A percentile compares a stretch with the other conserved stretches of the same genome.
Conservation (phyloP, 192 early-diverging fungal species). For the Kappamyces sp. region DNA sequence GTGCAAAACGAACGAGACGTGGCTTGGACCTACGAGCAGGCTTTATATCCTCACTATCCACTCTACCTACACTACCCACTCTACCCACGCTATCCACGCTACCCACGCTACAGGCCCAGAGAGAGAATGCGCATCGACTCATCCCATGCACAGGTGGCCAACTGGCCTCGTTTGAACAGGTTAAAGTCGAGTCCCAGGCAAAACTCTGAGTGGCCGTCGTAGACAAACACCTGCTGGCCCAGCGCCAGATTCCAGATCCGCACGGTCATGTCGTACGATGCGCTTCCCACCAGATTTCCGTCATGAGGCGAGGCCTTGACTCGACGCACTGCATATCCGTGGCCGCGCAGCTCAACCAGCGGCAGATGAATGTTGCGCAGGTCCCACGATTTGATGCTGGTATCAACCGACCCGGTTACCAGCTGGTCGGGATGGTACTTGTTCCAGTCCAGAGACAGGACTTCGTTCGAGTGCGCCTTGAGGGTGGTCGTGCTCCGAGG, state of each 20-base stretch:
- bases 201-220: constrained; percentile 92
- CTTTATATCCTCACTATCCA: no score
- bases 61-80: no score
- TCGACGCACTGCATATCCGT: constrained; percentile 87
- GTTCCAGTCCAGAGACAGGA: constrained; percentile 94
- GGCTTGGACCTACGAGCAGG: no score
- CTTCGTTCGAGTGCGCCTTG: constrained; percentile 76
- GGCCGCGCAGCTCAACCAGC: constrained; percentile 68
- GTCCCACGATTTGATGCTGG: constrained; percentile 89
- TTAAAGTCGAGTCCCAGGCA: constrained; percentile 92
- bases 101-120: no score
- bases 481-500: constrained; percentile 46
- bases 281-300: constrained; percentile 72
- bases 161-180: constrained; percentile 75
- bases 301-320: constrained; percentile 91
- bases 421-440: constrained; percentile 82
- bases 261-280: constrained; percentile 94
- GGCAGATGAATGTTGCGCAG: constrained; percentile 68
- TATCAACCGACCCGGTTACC: constrained; percentile 87
- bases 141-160: constrained; percentile 97
- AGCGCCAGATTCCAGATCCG: constrained; percentile 77
- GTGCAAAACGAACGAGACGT: no score
- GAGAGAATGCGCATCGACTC: constrained; percentile 50
- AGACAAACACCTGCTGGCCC: constrained; percentile 52
- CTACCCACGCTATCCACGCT: no score